phyloP scores from a whole-genome alignment of 495 filamentous ascomycete genomes.

The Neurospora sp. region DNA sequence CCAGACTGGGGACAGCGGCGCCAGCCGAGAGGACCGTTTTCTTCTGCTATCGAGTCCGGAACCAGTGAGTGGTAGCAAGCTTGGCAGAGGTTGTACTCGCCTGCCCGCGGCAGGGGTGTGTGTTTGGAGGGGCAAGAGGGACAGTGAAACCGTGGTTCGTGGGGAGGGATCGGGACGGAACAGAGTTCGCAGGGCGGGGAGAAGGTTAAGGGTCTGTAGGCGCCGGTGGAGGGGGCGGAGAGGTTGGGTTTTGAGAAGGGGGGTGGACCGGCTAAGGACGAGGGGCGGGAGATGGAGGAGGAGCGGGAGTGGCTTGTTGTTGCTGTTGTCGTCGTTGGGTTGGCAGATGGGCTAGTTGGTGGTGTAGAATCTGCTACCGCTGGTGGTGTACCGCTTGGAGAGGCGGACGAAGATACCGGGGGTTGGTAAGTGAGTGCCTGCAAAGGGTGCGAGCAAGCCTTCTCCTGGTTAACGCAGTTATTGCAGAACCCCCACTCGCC shows the following conservation, averaged over 20 bases:
- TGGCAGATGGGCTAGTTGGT: neutral
- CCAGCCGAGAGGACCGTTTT: constrained; percentile 74
- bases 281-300: constrained; percentile 11
- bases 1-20: constrained; percentile 55
- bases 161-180: constrained; percentile 55
- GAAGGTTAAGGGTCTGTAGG: constrained; percentile 50
- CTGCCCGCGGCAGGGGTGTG: constrained; percentile 41
- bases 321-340: neutral
- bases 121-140: constrained; percentile 27
- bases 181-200: constrained; percentile 68
- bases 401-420: neutral
- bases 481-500: constrained; percentile 91
- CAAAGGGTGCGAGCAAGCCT: constrained; percentile 67
- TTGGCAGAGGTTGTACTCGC: constrained; percentile 77
- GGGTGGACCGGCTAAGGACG: neutral
- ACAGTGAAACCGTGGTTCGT: constrained; percentile 66
- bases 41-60: constrained; percentile 46
- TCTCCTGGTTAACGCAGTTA: constrained; percentile 65
- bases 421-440: constrained; percentile 48
- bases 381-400: neutral
- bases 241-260: constrained; percentile 14
- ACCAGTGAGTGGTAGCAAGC: constrained; percentile 64
- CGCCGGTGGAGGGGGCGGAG: constrained; percentile 18
- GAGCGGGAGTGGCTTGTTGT: constrained; percentile 9
- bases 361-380: neutral